Conservation (phyloP, 768 basidiomycete genomes). For the Trametes sanguinea region DNA sequence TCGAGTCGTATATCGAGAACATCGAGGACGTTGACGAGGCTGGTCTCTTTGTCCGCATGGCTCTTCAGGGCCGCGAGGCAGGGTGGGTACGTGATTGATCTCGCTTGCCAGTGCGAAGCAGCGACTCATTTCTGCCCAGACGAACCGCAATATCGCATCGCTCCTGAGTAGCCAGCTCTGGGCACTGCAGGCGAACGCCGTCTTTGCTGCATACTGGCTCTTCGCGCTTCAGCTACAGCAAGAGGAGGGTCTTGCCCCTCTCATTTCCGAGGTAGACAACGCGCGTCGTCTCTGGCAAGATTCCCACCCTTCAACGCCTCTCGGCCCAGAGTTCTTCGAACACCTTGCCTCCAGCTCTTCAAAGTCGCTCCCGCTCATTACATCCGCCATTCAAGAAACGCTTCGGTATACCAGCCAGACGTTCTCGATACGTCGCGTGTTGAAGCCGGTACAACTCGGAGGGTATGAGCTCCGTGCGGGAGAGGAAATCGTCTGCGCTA, state of each 20-base stretch:
- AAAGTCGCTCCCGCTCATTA: conserved; percentile 23
- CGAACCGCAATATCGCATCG: conserved; percentile 18
- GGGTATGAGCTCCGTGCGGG: conserved; percentile 23
- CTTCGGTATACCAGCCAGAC: conserved; percentile 25
- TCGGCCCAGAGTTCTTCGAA: conserved; percentile 18
- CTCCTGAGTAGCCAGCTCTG: conserved; percentile 24
- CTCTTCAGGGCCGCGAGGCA: conserved; percentile 1
- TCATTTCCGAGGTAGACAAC: conserved; percentile 24
- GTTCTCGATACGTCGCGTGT: conserved; percentile 26
- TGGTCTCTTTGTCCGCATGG: background rate
- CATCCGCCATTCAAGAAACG: conserved; percentile 30
- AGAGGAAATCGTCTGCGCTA: conserved; percentile 26
- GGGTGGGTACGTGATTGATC: conserved; percentile 15
- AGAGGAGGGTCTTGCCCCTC: conserved; percentile 22
- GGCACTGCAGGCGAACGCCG: conserved; percentile 30
- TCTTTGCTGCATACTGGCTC: conserved; percentile 28
- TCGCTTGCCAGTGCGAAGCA: background rate
- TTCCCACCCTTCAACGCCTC: conserved; percentile 14
- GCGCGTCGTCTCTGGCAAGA: conserved; percentile 16
- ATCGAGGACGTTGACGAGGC: conserved; percentile 4
- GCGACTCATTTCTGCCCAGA: conserved; percentile 1
- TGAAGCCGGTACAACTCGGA: conserved; percentile 18
- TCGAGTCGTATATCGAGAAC: conserved; percentile 12
- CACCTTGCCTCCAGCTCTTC: background rate
- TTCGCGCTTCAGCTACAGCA: conserved; percentile 24